These are phyloP conservation scores for Trametes cinnabarina DNA, from an alignment of 768 basidiomycete species.

Conservation along the genomic window DNA sequence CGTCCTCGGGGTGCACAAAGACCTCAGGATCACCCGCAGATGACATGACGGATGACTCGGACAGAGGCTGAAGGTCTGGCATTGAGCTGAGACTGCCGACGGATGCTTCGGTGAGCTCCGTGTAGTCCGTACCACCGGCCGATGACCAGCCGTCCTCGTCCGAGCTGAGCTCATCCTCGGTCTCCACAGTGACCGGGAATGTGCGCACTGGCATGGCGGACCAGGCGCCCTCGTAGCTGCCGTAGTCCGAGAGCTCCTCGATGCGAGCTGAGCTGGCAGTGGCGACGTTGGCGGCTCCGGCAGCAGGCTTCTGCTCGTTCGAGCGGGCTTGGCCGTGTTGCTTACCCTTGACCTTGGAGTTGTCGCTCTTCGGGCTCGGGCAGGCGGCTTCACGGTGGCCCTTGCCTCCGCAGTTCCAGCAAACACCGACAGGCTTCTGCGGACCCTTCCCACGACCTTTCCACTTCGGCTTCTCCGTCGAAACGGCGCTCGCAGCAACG, in stretches of 20 bases:
- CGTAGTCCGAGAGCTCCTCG: slow-evolving; percentile 13
- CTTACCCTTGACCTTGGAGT: background rate
- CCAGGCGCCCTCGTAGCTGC: too few relatives aligned
- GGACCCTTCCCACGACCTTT: slow-evolving; percentile 2
- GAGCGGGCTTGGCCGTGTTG: background rate
- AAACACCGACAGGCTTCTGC: slow-evolving; percentile 3
- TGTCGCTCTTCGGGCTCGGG: background rate
- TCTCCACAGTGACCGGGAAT: too few relatives aligned
- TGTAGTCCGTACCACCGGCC: too few relatives aligned
- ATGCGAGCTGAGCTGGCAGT: background rate
- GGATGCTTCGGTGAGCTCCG: too few relatives aligned
- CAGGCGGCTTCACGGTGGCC: slow-evolving; percentile 9
- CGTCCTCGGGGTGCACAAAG: too few relatives aligned
- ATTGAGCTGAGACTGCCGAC: too few relatives aligned
- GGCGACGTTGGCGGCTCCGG: background rate
- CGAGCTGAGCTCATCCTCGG: too few relatives aligned
- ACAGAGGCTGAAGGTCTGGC: too few relatives aligned
- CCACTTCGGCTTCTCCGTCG: slow-evolving; percentile 7
- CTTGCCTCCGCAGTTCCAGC: slow-evolving; percentile 10
- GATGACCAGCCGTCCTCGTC: too few relatives aligned
- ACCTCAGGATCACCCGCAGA: too few relatives aligned
- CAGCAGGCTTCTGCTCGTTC: background rate
- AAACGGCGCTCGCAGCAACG: slow-evolving; percentile 2
- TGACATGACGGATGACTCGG: too few relatives aligned
- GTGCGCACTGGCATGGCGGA: too few relatives aligned